Conservation (phyloP, 371 early-diverging fungal species). For the Mucor irregularis region DNA sequence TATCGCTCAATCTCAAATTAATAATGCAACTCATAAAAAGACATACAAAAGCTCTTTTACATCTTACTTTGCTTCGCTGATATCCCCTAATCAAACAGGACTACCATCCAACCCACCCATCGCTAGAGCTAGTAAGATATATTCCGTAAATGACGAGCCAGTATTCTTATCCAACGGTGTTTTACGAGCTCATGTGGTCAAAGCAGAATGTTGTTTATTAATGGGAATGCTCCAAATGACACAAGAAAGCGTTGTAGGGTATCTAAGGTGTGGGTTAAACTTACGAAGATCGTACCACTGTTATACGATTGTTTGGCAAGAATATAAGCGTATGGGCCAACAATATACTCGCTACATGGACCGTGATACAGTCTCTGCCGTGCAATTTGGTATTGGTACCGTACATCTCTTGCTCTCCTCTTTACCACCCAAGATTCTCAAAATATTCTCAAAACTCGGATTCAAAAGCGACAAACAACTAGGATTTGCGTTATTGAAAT, state of each 20-base stretch:
- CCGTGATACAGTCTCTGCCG: slow-evolving; percentile 46
- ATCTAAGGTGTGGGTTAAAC: slow-evolving; percentile 61
- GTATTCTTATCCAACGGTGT: slow-evolving; percentile 54
- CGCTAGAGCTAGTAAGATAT: slow-evolving; percentile 15
- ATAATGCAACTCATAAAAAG: slow-evolving; percentile 29
- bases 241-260: slow-evolving; percentile 58
- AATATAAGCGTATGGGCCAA: slow-evolving; percentile 54
- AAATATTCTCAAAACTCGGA: slow-evolving; percentile 53
- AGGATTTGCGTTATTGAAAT: slow-evolving; percentile 57
- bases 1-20: slow-evolving; percentile 46
- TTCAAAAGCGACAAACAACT: slow-evolving; percentile 60
- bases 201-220: slow-evolving; percentile 58
- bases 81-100: slow-evolving; percentile 26
- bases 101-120: slow-evolving; percentile 31
- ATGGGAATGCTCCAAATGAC: slow-evolving; percentile 58
- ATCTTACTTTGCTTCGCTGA: slow-evolving; percentile 34
- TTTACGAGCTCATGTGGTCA: slow-evolving; percentile 58
- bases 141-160: no score
- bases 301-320: slow-evolving; percentile 52
- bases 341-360: slow-evolving; percentile 47
- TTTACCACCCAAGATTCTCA: slow-evolving; percentile 58
- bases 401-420: slow-evolving; percentile 61
- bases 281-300: slow-evolving; percentile 54
- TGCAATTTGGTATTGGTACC: slow-evolving; percentile 61
- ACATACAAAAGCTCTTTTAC: slow-evolving; percentile 42